These are phyloP conservation scores for Deinandra increscens DNA, from an alignment of 129 eudicot species.

Conservation along the genomic window DNA sequence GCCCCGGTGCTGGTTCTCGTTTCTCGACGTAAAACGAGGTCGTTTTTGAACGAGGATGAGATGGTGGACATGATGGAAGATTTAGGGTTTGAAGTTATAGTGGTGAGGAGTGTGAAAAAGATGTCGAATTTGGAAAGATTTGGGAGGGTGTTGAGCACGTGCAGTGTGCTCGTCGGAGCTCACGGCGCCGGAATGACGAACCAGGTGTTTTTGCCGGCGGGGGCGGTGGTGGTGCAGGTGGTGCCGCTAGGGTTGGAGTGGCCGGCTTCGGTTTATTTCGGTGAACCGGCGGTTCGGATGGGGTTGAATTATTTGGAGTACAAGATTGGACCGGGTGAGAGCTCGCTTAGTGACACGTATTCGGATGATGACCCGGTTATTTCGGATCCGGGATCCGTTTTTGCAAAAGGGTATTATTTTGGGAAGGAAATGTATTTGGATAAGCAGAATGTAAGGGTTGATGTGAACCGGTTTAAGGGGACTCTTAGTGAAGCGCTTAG, in stretches of 20 bases:
- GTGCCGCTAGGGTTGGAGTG: conserved; percentile 56
- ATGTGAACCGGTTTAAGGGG: conserved; percentile 45
- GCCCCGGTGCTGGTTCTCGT: conserved; percentile 44
- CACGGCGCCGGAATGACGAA: conserved; percentile 79
- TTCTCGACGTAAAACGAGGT: conserved; percentile 49
- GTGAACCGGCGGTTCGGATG: conserved; percentile 48
- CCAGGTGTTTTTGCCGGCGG: conserved; percentile 48
- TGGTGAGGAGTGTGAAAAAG: conserved; percentile 34
- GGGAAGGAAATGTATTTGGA: conserved; percentile 51
- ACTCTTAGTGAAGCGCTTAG: conserved; percentile 48
- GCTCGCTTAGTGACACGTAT: conserved; percentile 45
- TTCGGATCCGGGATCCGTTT: conserved; percentile 45
- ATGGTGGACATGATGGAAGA: conserved; percentile 45
- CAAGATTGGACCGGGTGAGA: conserved; percentile 62
- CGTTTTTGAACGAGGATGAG: conserved; percentile 51
- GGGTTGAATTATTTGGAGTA: conserved; percentile 63
- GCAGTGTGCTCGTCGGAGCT: conserved; percentile 60
- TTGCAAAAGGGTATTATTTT: conserved; percentile 42
- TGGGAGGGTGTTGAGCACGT: conserved; percentile 40
- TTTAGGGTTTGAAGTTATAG: conserved; percentile 49
- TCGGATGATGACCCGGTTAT: conserved; percentile 43
- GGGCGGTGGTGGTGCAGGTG: conserved; percentile 58
- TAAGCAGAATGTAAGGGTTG: conserved; percentile 48
- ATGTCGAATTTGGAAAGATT: conserved; percentile 41
- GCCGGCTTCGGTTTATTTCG: conserved; percentile 45